Conservation (phyloP, 2,329 filamentous ascomycete genomes). For the Chaetomium sp. region DNA sequence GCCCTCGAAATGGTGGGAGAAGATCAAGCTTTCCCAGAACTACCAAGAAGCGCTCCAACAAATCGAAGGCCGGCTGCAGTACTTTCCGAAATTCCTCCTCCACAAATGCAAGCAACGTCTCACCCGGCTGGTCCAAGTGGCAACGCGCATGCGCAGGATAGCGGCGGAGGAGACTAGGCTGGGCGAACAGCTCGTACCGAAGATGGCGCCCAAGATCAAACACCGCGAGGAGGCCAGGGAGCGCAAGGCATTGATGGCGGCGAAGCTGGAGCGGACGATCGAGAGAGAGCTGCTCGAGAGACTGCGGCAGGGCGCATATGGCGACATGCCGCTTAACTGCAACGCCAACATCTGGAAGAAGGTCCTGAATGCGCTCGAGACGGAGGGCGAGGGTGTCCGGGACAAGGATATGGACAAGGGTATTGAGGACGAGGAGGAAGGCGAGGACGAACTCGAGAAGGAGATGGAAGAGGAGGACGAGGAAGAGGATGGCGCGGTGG, state of each 20-base stretch:
- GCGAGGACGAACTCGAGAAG: conserved; percentile 66
- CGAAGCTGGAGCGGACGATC: conserved; percentile 94
- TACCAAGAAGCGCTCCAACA: conserved; percentile 87
- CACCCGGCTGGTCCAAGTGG: conserved; percentile 88
- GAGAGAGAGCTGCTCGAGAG: conserved; percentile 93
- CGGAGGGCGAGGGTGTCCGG: conserved; percentile 76
- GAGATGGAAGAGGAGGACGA: conserved; percentile 67
- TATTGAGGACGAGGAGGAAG: conserved; percentile 73
- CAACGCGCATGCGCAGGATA: conserved; percentile 75
- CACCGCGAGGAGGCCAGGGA: conserved; percentile 72
- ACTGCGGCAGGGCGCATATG: conserved; percentile 88
- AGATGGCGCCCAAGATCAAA: conserved; percentile 86
- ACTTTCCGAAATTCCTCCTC: conserved; percentile 91
- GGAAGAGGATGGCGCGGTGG: conserved; percentile 76
- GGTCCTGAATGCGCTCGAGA: conserved; percentile 87
- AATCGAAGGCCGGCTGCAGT: conserved; percentile 82
- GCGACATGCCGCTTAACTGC: conserved; percentile 91
- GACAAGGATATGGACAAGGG: conserved; percentile 91
- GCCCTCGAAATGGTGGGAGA: conserved; percentile 92
- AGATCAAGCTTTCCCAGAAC: conserved; percentile 85
- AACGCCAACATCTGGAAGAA: conserved; percentile 97
- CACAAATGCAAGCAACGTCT: conserved; percentile 79
- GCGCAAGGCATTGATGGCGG: conserved; percentile 72
- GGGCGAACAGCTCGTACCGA: conserved; percentile 84
- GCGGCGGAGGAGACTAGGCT: conserved; percentile 87